Evolutionary conservation across 352 stramenopile species (phyloP).

Genomic region (Globisporangium cylindrosporum): DNA sequence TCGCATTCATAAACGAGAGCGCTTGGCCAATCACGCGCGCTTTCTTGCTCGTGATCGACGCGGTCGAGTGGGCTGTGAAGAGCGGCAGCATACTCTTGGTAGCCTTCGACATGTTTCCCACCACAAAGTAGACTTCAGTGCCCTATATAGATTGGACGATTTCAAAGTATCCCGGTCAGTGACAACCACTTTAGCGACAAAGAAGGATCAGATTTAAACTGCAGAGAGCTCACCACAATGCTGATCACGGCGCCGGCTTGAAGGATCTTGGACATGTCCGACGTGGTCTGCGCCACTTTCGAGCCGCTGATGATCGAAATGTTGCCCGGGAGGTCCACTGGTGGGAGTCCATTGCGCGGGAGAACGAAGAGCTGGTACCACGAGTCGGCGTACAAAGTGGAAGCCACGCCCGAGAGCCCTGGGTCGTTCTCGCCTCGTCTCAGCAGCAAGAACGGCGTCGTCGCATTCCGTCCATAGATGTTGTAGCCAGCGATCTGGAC

Average conservation of each 20-base stretch:
- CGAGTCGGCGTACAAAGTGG: slow-evolving; percentile 32
- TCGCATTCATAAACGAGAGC: slow-evolving; percentile 32
- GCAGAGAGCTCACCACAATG: slow-evolving; percentile 23
- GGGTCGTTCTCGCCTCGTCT: slow-evolving; percentile 11
- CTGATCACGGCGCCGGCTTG: slow-evolving; percentile 32
- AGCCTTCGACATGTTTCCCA: slow-evolving; percentile 35
- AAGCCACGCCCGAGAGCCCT: slow-evolving; percentile 18
- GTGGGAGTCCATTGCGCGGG: slow-evolving; percentile 26
- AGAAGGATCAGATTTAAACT: not conserved
- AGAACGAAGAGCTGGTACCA: slow-evolving; percentile 59
- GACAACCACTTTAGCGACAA: no score
- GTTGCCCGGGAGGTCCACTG: slow-evolving; percentile 23
- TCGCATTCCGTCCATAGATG: slow-evolving; percentile 30
- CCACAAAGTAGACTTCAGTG: slow-evolving; percentile 25
- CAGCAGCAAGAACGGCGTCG: slow-evolving; percentile 29
- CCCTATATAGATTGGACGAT: not conserved
- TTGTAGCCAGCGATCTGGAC: slow-evolving; percentile 32
- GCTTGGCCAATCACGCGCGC: slow-evolving; percentile 27
- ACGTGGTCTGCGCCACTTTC: slow-evolving; percentile 29
- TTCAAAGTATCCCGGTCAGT: no score
- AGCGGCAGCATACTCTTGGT: slow-evolving; percentile 33
- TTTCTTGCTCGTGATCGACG: slow-evolving; percentile 26
- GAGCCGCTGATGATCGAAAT: slow-evolving; percentile 36
- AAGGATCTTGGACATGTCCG: slow-evolving; percentile 34
- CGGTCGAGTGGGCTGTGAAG: slow-evolving; percentile 18